Conservation (phyloP, 306 rosid genomes). For the Echinosophora koreensis region DNA sequence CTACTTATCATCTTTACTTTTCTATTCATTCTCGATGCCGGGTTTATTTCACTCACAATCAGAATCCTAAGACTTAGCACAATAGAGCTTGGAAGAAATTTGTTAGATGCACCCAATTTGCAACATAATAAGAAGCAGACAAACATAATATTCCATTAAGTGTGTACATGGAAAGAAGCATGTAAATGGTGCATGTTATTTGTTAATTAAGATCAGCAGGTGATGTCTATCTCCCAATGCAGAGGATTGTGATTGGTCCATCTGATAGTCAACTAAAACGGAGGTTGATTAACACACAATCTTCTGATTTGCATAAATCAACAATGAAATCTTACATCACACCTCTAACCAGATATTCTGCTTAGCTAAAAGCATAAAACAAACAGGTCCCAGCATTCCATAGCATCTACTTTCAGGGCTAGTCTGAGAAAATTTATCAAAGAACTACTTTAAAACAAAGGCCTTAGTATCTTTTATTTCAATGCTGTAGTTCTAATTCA, state of each 20-base stretch:
- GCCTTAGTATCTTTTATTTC: not conserved
- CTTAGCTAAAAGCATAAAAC: not conserved
- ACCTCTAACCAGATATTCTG: not conserved
- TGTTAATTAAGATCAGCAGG: not conserved
- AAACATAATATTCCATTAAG: not conserved
- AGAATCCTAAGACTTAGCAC: too few relatives aligned
- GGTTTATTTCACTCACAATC: too few relatives aligned
- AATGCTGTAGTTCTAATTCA: not conserved
- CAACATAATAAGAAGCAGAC: not conserved
- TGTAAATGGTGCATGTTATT: not conserved
- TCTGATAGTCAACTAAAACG: not conserved
- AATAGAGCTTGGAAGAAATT: too few relatives aligned
- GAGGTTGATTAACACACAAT: too few relatives aligned
- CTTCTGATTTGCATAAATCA: not conserved
- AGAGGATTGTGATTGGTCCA: not conserved
- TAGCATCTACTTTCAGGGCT: not conserved
- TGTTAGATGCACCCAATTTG: not conserved
- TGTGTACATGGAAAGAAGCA: not conserved
- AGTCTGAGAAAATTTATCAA: not conserved
- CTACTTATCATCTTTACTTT: too few relatives aligned
- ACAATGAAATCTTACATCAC: not conserved
- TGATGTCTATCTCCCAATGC: not conserved
- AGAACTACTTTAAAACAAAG: not conserved
- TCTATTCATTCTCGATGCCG: too few relatives aligned
- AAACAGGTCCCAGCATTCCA: not conserved